phyloP scores from a whole-genome alignment of 1,284 basidiomycete species.

The Heterobasidion irregulare region DNA sequence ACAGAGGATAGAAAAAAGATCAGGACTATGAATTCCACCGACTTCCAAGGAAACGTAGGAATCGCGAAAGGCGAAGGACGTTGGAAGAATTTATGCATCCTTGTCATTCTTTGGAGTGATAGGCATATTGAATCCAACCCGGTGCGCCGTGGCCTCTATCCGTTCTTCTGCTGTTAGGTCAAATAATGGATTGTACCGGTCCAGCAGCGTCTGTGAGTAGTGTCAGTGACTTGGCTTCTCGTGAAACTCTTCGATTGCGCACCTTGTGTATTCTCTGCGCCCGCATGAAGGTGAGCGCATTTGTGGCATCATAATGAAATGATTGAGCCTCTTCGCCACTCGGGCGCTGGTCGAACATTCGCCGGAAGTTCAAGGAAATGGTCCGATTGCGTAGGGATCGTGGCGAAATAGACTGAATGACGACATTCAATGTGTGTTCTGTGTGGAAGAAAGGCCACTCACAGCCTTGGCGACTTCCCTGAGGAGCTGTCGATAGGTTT shows the following conservation, averaged over 20 bases:
- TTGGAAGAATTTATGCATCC: slow-evolving; percentile 3
- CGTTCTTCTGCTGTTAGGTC: slow-evolving; percentile 76
- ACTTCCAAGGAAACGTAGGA: too few species aligned
- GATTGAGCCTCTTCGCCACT: slow-evolving; percentile 17
- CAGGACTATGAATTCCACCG: too few species aligned
- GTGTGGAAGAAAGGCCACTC: slow-evolving; percentile 9
- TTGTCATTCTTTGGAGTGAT: slow-evolving; percentile 15
- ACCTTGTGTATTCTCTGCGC: slow-evolving; percentile 59
- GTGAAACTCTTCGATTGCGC: slow-evolving; percentile 11
- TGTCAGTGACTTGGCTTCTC: slow-evolving; percentile 1
- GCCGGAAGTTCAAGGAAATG: slow-evolving; percentile 46
- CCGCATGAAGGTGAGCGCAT: slow-evolving; percentile 64
- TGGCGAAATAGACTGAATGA: slow-evolving; percentile 34
- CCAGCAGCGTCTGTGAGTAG: slow-evolving; percentile 50
- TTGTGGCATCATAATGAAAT: slow-evolving; percentile 45
- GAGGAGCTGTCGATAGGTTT: slow-evolving; percentile 34
- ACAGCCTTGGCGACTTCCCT: slow-evolving; percentile 36
- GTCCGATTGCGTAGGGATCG: slow-evolving; percentile 34
- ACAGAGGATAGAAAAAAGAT: too few species aligned
- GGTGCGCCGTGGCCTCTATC: slow-evolving; percentile 74
- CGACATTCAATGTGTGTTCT: slow-evolving; percentile 7
- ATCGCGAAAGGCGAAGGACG: too few species aligned
- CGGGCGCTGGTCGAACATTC: slow-evolving; percentile 40
- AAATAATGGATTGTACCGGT: slow-evolving; percentile 80
- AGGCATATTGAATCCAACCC: slow-evolving; percentile 81